Percentiles rank a stretch among this genome's conserved stretches.
These are phyloP conservation scores for Pleurotus tuoliensis DNA, from an alignment of 768 basidiomycete genomes.

Conservation along the genomic window DNA sequence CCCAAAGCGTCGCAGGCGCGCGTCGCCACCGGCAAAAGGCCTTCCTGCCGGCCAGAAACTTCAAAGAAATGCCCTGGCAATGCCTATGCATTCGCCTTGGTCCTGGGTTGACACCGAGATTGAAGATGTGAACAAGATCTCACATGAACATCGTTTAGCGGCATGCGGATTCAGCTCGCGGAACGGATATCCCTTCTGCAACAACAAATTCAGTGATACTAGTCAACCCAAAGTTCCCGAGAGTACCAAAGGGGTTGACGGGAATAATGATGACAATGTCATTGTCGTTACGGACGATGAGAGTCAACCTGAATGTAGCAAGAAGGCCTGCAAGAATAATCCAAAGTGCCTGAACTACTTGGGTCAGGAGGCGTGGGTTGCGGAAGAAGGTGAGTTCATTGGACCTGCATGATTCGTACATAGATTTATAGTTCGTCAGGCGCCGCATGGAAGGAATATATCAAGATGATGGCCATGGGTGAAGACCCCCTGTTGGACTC, in stretches of 20 bases:
- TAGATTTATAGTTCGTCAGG: conserved; percentile 29
- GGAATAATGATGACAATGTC: conserved; percentile 53
- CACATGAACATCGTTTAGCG: conserved; percentile 57
- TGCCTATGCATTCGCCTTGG: conserved; percentile 55
- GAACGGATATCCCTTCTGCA: conserved; percentile 51
- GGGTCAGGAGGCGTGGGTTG: conserved; percentile 79
- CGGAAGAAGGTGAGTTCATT: conserved; percentile 46
- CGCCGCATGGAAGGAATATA: conserved; percentile 44
- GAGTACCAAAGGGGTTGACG: neutral
- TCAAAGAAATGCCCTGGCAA: conserved; percentile 51
- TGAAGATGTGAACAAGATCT: conserved; percentile 51
- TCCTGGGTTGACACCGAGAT: conserved; percentile 77
- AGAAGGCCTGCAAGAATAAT: conserved; percentile 67
- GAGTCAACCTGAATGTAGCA: conserved; percentile 42
- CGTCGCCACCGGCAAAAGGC: conserved; percentile 43
- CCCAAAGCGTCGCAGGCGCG: conserved; percentile 55
- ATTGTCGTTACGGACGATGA: conserved; percentile 74
- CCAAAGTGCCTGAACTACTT: conserved; percentile 87
- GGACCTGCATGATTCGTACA: conserved; percentile 6
- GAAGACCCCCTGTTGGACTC: conserved; percentile 47
- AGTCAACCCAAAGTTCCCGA: conserved; percentile 13
- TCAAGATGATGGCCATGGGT: conserved; percentile 50
- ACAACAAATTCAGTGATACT: conserved; percentile 45
- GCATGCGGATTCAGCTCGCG: conserved; percentile 63
- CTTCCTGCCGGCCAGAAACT: conserved; percentile 60